phyloP scores from a whole-genome alignment of 495 filamentous ascomycete genomes.

The Penicillium subrubescens region DNA sequence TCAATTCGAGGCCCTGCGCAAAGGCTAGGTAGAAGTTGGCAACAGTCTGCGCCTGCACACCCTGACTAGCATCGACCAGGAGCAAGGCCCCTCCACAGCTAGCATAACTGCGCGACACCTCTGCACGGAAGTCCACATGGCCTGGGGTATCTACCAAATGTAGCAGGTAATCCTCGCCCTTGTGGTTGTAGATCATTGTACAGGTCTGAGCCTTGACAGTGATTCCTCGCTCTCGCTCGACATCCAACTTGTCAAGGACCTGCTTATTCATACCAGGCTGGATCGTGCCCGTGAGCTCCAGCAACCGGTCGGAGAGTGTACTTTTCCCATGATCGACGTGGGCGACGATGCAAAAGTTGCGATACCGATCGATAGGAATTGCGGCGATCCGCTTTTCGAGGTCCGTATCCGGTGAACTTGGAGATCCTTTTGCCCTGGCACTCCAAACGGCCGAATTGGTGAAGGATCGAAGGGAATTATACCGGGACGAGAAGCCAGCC shows the following conservation, averaged over 20 bases:
- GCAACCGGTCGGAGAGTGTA: slow-evolving; percentile 86
- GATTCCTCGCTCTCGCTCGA: slow-evolving; percentile 93
- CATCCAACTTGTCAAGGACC: slow-evolving; percentile 94
- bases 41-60: slow-evolving; percentile 91
- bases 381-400: slow-evolving; percentile 80
- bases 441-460: slow-evolving; percentile 38
- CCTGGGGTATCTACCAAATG: slow-evolving; percentile 97
- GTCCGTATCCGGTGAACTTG: slow-evolving; percentile 43
- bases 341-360: slow-evolving; percentile 97
- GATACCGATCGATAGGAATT: slow-evolving; percentile 88
- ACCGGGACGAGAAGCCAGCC: slow-evolving; percentile 22
- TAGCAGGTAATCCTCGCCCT: slow-evolving; percentile 85
- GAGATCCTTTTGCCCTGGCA: slow-evolving; percentile 34
- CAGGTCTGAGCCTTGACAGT: slow-evolving; percentile 99
- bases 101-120: slow-evolving; percentile 92
- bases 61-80: slow-evolving; percentile 91
- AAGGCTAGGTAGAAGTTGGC: slow-evolving; percentile 98
- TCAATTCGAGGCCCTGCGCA: slow-evolving; percentile 79
- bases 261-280: slow-evolving; percentile 87
- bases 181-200: slow-evolving; percentile 90
- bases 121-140: slow-evolving; percentile 96
- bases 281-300: slow-evolving; percentile 96
- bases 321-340: slow-evolving; percentile 99
- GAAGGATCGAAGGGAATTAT: slow-evolving; percentile 39
- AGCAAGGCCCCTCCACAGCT: slow-evolving; percentile 92